These are phyloP conservation scores for Fraxinus nigra DNA, from an alignment of 305 asterid species.

Conservation along the genomic window DNA sequence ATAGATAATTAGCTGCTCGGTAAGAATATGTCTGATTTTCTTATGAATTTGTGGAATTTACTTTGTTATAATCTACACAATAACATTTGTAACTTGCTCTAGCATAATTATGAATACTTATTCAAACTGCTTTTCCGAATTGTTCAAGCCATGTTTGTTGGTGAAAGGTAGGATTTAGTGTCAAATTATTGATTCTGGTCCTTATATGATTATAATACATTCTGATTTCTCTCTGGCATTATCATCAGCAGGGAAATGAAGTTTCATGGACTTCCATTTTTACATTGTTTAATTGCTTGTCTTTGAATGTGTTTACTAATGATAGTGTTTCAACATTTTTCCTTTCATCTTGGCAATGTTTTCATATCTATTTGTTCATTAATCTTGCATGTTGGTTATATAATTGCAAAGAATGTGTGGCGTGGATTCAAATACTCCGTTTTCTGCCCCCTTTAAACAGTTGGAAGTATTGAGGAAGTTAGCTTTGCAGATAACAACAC, in stretches of 20 bases:
- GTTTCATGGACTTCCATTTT: not conserved
- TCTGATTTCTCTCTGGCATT: not conserved
- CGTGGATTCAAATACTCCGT: not conserved
- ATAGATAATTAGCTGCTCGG: not conserved
- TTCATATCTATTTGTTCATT: not conserved
- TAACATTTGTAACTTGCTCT: not conserved
- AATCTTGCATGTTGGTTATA: not conserved
- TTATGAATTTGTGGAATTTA: not conserved
- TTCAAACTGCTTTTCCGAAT: not conserved
- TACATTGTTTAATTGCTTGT: not conserved
- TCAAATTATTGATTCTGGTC: not conserved
- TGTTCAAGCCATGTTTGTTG: not conserved
- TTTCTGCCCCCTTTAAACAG: not conserved
- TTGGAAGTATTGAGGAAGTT: not conserved
- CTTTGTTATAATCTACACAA: not conserved
- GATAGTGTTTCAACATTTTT: not conserved
- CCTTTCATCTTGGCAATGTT: not conserved
- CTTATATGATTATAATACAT: not conserved
- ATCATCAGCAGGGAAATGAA: not conserved
- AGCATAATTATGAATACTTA: not conserved
- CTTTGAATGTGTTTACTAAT: not conserved
- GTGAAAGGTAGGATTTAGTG: not conserved
- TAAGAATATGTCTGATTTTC: not conserved
- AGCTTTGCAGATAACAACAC: not conserved
- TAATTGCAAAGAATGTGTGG: not conserved